Conservation (phyloP, 106 monocot species). For the Triglochin maritima region DNA sequence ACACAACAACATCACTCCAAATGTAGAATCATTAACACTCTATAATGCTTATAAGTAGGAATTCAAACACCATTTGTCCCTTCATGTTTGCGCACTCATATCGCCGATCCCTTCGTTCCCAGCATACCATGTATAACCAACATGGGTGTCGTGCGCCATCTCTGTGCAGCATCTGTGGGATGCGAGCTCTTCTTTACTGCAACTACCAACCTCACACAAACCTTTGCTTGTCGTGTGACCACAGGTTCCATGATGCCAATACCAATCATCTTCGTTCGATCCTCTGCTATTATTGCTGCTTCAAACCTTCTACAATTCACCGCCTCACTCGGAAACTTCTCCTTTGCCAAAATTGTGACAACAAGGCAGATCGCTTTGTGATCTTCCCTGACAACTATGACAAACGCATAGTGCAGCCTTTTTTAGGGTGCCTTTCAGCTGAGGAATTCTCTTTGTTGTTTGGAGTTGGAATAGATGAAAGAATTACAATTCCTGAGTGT, state of each 20-base stretch:
- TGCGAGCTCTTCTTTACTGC: constrained; percentile 10
- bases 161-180: constrained; percentile 2
- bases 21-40: no score
- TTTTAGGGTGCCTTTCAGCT: constrained; percentile 19
- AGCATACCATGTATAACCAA: not conserved
- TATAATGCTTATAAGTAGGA: not conserved
- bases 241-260: constrained; percentile 49
- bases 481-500: constrained; percentile 18
- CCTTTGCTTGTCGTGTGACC: constrained; percentile 29
- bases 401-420: constrained; percentile 33
- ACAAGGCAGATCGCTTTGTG: constrained; percentile 5
- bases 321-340: constrained; percentile 11
- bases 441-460: no score
- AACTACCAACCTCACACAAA: not conserved
- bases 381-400: not conserved
- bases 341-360: constrained; percentile 35
- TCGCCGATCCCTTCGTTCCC: no score
- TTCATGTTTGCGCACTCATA: no score
- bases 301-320: constrained; percentile 19
- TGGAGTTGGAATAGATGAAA: no score
- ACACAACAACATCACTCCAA: not conserved
- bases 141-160: no score
- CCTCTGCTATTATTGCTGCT: constrained; percentile 37
- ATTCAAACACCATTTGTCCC: not conserved
- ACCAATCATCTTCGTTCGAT: constrained; percentile 30